Conservation (phyloP, 208 protist species). For the Trypanosoma theileri region DNA sequence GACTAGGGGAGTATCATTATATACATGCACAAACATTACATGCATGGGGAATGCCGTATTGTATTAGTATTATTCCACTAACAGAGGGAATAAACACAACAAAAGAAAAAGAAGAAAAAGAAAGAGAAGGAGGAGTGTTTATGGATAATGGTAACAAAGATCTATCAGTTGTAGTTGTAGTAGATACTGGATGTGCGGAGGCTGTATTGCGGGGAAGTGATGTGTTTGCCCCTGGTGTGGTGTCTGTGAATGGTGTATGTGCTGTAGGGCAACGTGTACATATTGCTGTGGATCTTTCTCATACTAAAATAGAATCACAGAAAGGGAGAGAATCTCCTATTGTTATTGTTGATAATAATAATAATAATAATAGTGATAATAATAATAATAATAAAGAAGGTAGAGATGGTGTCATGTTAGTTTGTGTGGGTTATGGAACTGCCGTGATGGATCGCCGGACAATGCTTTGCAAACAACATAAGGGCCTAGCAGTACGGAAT, state of each 20-base stretch:
- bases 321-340: no score
- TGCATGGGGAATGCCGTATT: constrained; percentile 23
- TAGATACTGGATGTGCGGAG: constrained; percentile 79
- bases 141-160: not conserved
- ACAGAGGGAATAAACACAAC: not conserved
- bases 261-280: constrained; percentile 29
- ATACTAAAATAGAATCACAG: not conserved
- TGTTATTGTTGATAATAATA: not conserved
- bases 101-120: not conserved
- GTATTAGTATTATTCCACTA: constrained; percentile 19
- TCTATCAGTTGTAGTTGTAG: constrained; percentile 49
- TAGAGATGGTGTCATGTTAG: not conserved
- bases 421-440: constrained; percentile 38
- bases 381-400: not conserved
- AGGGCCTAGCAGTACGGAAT: constrained; percentile 38
- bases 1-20: not conserved
- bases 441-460: constrained; percentile 38
- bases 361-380: not conserved
- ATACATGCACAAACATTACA: not conserved
- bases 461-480: constrained; percentile 18
- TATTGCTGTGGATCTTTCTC: constrained; percentile 31
- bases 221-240: constrained; percentile 75
- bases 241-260: constrained; percentile 34
- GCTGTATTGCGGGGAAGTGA: constrained; percentile 87
- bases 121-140: not conserved